A percentile compares a stretch with the other conserved stretches of the same genome.
Conservation (phyloP, 352 stramenopile genomes). For the Blastocystis sp. region DNA sequence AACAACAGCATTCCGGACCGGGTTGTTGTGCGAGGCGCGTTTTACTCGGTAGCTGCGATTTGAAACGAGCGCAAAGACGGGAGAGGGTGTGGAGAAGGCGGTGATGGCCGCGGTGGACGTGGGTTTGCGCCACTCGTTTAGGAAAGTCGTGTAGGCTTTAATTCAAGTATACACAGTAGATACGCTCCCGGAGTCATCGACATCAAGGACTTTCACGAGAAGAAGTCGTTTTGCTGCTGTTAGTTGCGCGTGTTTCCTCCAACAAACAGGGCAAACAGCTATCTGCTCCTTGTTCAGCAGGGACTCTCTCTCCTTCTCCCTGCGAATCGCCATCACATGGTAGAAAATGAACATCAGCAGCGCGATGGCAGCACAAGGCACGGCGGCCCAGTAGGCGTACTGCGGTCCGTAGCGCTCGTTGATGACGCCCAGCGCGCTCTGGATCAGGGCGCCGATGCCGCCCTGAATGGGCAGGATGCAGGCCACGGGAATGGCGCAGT, state of each 20-base stretch:
- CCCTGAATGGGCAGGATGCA: conserved; percentile 44
- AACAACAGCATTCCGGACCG: not conserved
- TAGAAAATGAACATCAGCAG: conserved; percentile 54
- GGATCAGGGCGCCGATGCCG: conserved; percentile 8
- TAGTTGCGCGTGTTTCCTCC: not conserved
- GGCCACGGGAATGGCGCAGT: conserved; percentile 20
- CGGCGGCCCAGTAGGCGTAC: conserved; percentile 62
- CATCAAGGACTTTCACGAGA: conserved; percentile 14
- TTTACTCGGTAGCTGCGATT: not conserved
- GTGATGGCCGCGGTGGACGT: not conserved
- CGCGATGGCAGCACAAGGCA: conserved; percentile 17
- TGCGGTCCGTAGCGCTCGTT: conserved; percentile 57
- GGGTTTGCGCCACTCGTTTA: not conserved
- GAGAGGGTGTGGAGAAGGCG: not conserved
- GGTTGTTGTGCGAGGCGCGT: not conserved
- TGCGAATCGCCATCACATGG: not conserved
- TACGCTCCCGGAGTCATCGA: conserved; percentile 36
- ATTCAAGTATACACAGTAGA: not conserved
- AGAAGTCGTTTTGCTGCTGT: not conserved
- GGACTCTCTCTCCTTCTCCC: conserved; percentile 26
- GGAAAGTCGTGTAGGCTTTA: not conserved
- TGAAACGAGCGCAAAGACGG: conserved; percentile 24
- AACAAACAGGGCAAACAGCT: conserved; percentile 30
- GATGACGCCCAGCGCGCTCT: conserved; percentile 25
- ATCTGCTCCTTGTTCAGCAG: conserved; percentile 23